phyloP scores from a whole-genome alignment of 2,329 filamentous ascomycete species.

The Colletotrichum lupini region DNA sequence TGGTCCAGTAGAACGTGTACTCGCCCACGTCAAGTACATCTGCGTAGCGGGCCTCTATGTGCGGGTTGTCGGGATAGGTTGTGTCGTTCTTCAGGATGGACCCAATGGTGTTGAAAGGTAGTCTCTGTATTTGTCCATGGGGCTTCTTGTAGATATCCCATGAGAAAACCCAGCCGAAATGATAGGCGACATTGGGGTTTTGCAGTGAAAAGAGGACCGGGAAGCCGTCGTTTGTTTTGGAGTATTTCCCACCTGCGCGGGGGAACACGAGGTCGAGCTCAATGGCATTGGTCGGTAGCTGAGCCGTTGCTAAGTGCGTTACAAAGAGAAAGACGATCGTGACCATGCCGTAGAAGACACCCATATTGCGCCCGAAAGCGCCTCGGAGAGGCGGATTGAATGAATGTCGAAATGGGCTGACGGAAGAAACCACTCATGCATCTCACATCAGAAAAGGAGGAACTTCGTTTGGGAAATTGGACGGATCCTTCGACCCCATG shows the following conservation, averaged over 20 bases:
- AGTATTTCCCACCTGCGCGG: background rate
- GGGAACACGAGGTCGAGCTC: conserved; percentile 25
- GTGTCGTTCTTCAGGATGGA: conserved; percentile 3
- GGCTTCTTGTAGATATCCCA: conserved; percentile 16
- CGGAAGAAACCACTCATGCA: background rate
- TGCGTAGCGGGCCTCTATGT: background rate
- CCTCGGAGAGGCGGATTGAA: background rate
- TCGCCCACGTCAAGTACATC: background rate
- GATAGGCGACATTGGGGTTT: conserved; percentile 13
- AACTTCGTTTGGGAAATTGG: background rate
- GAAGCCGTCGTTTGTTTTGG: background rate
- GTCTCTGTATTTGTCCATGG: background rate
- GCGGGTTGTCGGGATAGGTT: background rate
- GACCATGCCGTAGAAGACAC: background rate
- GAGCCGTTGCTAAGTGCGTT: background rate
- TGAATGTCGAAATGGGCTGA: background rate
- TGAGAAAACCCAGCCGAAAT: conserved; percentile 9
- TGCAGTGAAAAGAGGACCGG: conserved; percentile 13
- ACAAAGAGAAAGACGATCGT: background rate
- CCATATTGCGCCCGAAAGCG: background rate
- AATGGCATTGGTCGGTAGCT: background rate
- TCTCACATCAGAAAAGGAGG: background rate
- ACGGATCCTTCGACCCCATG: background rate
- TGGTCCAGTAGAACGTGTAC: conserved; percentile 4
- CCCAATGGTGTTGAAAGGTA: conserved; percentile 3